Conservation (phyloP, 306 rosid species). For the Potentilla sterilis region DNA sequence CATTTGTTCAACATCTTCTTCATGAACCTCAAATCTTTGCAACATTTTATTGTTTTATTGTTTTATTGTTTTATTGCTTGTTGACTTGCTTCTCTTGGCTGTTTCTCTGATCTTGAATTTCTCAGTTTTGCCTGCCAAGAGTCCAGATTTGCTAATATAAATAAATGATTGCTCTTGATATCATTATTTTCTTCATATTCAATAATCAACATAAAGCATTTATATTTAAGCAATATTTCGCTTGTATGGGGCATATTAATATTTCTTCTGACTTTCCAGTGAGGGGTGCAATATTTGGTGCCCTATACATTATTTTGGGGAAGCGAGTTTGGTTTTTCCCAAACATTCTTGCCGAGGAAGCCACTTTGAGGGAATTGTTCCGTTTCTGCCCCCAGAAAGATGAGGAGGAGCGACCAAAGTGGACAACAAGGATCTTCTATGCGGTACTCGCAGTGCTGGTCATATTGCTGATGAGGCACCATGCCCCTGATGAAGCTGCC, state of each 20-base stretch:
- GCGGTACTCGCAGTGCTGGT: slow-evolving; percentile 68
- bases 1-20: slow-evolving; percentile 1
- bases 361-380: slow-evolving; percentile 87
- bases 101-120: background rate
- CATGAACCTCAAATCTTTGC: background rate
- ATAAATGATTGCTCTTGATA: background rate
- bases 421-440: slow-evolving; percentile 93
- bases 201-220: background rate
- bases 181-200: background rate
- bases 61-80: too few relatives aligned
- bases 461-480: slow-evolving; percentile 87
- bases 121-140: background rate
- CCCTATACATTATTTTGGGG: slow-evolving; percentile 64
- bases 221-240: slow-evolving; percentile 7
- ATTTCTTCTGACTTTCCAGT: slow-evolving; percentile 48
- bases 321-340: slow-evolving; percentile 96
- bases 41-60: background rate
- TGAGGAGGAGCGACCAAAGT: slow-evolving; percentile 93
- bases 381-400: slow-evolving; percentile 92
- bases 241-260: background rate
- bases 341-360: slow-evolving; percentile 94
- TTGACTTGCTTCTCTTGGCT: slow-evolving; percentile 2
- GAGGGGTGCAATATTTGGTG: slow-evolving; percentile 76
- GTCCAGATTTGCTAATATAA: background rate
- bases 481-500: slow-evolving; percentile 99